Evolutionary conservation across 2,329 filamentous ascomycete species (phyloP).

Genomic region (Bipolaris zeicola): DNA sequence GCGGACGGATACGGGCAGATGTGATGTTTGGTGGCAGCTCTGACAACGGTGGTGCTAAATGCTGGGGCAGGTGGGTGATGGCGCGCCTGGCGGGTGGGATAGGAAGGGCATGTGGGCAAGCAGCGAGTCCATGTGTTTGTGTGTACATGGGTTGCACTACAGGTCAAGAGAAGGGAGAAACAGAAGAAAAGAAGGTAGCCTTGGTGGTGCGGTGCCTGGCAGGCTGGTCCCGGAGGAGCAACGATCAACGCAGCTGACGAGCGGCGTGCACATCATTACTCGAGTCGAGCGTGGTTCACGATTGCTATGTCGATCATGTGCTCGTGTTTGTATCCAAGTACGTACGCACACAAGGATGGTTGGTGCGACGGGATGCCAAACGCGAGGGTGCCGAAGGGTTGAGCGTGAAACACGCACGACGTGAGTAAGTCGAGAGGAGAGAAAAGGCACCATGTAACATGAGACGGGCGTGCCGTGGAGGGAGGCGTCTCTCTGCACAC

Average conservation of each 20-base stretch:
- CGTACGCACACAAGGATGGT: background rate
- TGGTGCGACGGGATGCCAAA: constrained; percentile 8
- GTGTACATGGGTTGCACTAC: background rate
- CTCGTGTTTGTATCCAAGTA: background rate
- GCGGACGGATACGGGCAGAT: constrained; percentile 5
- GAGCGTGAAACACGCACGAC: constrained; percentile 2
- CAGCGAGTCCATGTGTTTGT: background rate
- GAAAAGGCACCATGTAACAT: constrained; percentile 20
- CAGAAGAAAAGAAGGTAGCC: background rate
- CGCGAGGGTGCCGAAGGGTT: constrained; percentile 1
- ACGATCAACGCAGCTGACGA: constrained; percentile 5
- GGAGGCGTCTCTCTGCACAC: background rate
- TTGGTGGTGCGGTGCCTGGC: background rate
- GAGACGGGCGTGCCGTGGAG: constrained; percentile 5
- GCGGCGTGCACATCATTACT: constrained; percentile 14
- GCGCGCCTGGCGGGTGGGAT: constrained; percentile 4
- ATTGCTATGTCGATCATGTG: constrained; percentile 15
- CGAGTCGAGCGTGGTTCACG: constrained; percentile 6
- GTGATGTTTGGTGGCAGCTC: constrained; percentile 5
- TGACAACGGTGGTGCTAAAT: constrained; percentile 9
- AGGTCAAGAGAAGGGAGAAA: background rate
- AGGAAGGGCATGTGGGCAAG: background rate
- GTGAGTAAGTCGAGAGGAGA: background rate
- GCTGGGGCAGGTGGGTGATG: constrained; percentile 4
- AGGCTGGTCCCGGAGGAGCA: background rate